These are phyloP conservation scores for Monosporascus sp. DNA, from an alignment of 2,329 filamentous ascomycete genomes.

Conservation along the genomic window DNA sequence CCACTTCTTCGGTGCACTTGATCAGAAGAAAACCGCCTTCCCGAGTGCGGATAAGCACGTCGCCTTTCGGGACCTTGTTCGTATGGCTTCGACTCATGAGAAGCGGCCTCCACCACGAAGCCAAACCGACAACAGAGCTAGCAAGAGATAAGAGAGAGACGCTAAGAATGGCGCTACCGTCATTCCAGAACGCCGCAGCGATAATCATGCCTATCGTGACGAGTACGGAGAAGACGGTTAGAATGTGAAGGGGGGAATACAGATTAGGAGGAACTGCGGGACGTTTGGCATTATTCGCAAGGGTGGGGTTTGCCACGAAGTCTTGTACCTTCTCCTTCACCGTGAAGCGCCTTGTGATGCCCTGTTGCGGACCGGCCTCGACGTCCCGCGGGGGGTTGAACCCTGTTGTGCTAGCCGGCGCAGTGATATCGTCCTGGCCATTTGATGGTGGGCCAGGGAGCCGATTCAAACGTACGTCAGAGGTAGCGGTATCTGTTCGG, in stretches of 20 bases:
- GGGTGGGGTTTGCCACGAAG: conserved; percentile 36
- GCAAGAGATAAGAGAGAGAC: conserved; percentile 46
- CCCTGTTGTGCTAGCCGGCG: conserved; percentile 7
- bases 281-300: conserved; percentile 30
- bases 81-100: conserved; percentile 45
- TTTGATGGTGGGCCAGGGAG: conserved; percentile 11
- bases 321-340: conserved; percentile 36
- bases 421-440: conserved; percentile 5
- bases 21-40: conserved; percentile 55
- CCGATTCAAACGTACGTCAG: conserved; percentile 1
- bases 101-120: conserved; percentile 52
- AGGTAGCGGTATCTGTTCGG: conserved; percentile 9
- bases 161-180: conserved; percentile 47
- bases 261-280: conserved; percentile 43
- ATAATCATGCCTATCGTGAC: conserved; percentile 43
- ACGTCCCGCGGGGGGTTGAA: conserved; percentile 15
- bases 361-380: conserved; percentile 15
- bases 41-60: conserved; percentile 57
- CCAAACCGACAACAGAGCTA: conserved; percentile 49
- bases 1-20: conserved; percentile 52
- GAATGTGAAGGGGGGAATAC: conserved; percentile 47
- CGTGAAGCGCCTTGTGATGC: conserved; percentile 28
- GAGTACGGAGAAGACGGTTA: conserved; percentile 45
- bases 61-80: conserved; percentile 45
- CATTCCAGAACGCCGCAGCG: conserved; percentile 35